phyloP scores from a whole-genome alignment of 164 flowering plant genomes.

The Sedum album region DNA sequence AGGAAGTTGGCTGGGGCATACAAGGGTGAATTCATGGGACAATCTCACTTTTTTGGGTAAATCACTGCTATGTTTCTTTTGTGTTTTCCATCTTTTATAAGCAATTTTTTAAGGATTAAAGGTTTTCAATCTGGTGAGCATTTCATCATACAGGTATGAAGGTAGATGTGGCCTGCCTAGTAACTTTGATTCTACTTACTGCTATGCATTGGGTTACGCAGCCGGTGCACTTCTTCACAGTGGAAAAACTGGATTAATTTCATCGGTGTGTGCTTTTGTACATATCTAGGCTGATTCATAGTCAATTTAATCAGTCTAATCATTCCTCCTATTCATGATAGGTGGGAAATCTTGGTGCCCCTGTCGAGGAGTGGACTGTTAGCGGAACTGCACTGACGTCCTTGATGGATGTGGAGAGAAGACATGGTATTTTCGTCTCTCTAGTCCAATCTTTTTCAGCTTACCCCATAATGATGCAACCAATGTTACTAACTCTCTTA shows the following conservation, averaged over 20 bases:
- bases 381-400: slow-evolving; percentile 28
- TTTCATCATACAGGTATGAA: slow-evolving; percentile 50
- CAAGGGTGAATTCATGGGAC: slow-evolving; percentile 64
- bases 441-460: too few relatives aligned
- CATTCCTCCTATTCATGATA: slow-evolving; percentile 9
- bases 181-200: slow-evolving; percentile 79
- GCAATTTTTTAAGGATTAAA: background rate
- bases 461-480: too few relatives aligned
- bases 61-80: background rate
- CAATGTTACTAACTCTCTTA: too few relatives aligned
- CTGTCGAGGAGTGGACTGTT: slow-evolving; percentile 82
- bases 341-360: slow-evolving; percentile 94
- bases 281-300: background rate
- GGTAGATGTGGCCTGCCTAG: slow-evolving; percentile 98
- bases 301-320: background rate
- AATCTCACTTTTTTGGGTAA: slow-evolving; percentile 97
- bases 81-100: background rate
- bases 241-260: slow-evolving; percentile 89
- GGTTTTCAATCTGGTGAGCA: too few relatives aligned
- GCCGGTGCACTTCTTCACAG: slow-evolving; percentile 86
- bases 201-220: slow-evolving; percentile 89
- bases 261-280: slow-evolving; percentile 70
- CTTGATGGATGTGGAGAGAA: too few relatives aligned
- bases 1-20: slow-evolving; percentile 57
- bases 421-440: too few relatives aligned